Base-by-base conservation (phyloP, 164 flowering plant genomes). In the Vitis rupestris region DNA sequence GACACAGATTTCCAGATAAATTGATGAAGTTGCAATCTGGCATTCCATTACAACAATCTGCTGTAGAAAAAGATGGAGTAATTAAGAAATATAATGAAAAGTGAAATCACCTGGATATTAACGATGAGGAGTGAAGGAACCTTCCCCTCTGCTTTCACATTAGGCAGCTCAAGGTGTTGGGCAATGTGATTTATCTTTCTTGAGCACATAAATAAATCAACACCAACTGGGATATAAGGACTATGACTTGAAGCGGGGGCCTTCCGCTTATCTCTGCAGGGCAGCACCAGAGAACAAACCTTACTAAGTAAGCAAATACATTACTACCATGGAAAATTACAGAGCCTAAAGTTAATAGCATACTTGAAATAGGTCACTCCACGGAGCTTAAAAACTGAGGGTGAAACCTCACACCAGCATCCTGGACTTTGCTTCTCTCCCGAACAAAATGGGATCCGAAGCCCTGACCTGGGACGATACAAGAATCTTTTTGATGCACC, bases 161-260 rank as follows among this genome's bases (percentile, higher is more conserved):
- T 63, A 16, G 99, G 99, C 79, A 96, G 97, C 67, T 96, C 99
- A 66, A 96, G 82, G 71, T 92, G 89, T 76, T 87, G 94, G 9
- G 97, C 98, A 71, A 96, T 92, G 76, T 96, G 99, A 79, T 93
- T 70, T 49, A 96, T 72, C 87, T 96, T 96, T 74, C 77, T 81
- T 10, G 87, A 82, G 76, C 90, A 90, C 13, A 68, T 71, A 78
- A 93, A 96, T 51, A 96, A 71, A 75, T 96, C 99, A 68, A 92
- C 87, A 23, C 99, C 99, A 14, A 93, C 82, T 30, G 99, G 97
- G 59, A 61, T 83, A 79, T 89, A 96, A 3, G 97, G 96, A 78
- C 83, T 55, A 64, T 47, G 59, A 75, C 84, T 76, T 59, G 92
- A 78, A 74, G 98, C 99, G 7, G 97, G 83, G 50, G 52, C 66